Evolutionary conservation across 2,329 filamentous ascomycete species (phyloP), one percentile per base, ranked within the genome.

Genomic region (Aureobasidium sp.): DNA sequence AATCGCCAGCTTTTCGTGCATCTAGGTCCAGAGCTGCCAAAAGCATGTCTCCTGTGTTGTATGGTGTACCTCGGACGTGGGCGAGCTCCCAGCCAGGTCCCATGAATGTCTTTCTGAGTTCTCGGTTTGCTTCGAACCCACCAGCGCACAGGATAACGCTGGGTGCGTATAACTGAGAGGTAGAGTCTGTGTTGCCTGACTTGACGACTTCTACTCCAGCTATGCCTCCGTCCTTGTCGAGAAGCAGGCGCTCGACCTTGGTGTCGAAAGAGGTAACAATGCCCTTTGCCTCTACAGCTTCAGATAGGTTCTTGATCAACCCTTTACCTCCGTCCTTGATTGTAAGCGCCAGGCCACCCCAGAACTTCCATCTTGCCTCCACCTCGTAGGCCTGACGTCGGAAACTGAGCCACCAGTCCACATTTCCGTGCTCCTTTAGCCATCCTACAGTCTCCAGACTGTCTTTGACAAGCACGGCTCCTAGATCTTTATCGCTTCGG

Each of bases 51-150:
- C 85, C 86, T 0, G 80, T 85, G 64, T 88, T 88, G 69, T 82
- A 85, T 0, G 82, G 84, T 0, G 84, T 87, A 8, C 85, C 85
- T 39, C 85, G 78, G 0, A 87, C 85, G 32, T 77, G 73, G 1
- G 85, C 85, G 13, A 82, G 70, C 64, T 88, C 84, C 85, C 85
- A 89, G 0, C 78, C 79, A 0, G 82, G 80, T 0, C 85, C 85
- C 3, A 83, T 74, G 66, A 77, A 80, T 64, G 83, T 78, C 5
- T 76, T 72, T 9, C 84, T 77, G 76, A 87, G 76, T 3, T 77
- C 74, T 0, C 84, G 75, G 59, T 81, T 85, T 13, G 84, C 79
- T 71, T 88, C 84, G 66, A 88, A 88, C 0, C 85, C 86, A 1
- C 86, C 85, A 11, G 83, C 82, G 1, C 82, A 81, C 1, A 86